Evolutionary conservation across 2,329 filamentous ascomycete species (phyloP).

Genomic region (Colletotrichum coccodes): DNA sequence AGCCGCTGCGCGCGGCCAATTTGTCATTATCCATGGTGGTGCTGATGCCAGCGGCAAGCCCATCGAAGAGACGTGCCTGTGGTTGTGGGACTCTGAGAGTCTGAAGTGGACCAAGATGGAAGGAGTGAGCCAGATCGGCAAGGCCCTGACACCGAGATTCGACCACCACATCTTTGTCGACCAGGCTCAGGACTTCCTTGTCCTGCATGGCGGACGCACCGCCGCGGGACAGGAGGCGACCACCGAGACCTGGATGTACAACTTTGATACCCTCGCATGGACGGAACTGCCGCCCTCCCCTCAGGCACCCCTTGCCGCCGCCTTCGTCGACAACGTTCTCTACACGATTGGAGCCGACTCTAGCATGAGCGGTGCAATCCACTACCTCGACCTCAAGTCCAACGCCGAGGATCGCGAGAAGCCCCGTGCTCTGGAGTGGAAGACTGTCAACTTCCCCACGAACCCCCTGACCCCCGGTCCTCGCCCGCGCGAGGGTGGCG

Average conservation of each 20-base stretch:
- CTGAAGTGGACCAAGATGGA: conserved; percentile 46
- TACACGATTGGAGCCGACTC: conserved; percentile 55
- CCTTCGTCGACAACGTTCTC: conserved; percentile 55
- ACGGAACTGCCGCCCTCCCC: conserved; percentile 57
- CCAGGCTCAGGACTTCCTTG: conserved; percentile 57
- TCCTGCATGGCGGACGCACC: conserved; percentile 59
- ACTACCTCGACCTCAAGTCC: conserved; percentile 46
- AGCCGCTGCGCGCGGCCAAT: conserved; percentile 44
- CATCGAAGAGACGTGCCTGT: conserved; percentile 46
- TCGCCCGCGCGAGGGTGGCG: conserved; percentile 51
- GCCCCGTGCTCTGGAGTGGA: conserved; percentile 45
- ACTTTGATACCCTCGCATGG: conserved; percentile 59
- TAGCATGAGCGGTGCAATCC: conserved; percentile 44
- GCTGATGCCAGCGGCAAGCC: conserved; percentile 40
- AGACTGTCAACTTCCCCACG: conserved; percentile 46
- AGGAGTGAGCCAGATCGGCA: conserved; percentile 43
- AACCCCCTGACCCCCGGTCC: conserved; percentile 53
- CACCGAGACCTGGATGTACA: conserved; percentile 62
- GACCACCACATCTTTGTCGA: conserved; percentile 49
- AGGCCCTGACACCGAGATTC: conserved; percentile 41
- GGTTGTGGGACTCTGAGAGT: conserved; percentile 49
- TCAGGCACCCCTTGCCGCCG: conserved; percentile 48
- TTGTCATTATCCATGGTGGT: conserved; percentile 49
- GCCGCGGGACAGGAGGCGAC: conserved; percentile 46
- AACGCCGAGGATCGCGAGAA: conserved; percentile 43